Percentiles rank a stretch among this genome's conserved stretches.
These are phyloP conservation scores for Nannochloris sp. DNA, from an alignment of 139 green algal species.

Conservation along the genomic window DNA sequence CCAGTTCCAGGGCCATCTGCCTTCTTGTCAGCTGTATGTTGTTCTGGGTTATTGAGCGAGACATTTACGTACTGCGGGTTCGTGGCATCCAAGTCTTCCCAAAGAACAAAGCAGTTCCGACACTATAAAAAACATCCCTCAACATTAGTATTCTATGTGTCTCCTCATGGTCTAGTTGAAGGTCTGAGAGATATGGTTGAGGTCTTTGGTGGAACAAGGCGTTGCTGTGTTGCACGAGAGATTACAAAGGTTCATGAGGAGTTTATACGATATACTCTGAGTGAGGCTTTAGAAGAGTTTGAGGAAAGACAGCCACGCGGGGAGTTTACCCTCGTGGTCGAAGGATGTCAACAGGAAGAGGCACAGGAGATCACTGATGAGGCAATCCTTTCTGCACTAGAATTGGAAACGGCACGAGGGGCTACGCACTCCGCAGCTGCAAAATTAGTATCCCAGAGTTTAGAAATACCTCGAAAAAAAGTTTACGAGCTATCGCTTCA, in stretches of 20 bases:
- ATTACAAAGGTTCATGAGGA: conserved; percentile 86
- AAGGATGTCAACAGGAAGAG: conserved; percentile 14
- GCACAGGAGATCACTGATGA: neutral
- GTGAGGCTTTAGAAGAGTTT: conserved; percentile 12
- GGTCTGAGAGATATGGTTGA: conserved; percentile 35
- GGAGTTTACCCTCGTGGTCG: conserved; percentile 64
- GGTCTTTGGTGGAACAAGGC: conserved; percentile 44
- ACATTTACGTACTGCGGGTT: conserved; percentile 77
- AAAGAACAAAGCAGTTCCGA: conserved; percentile 31
- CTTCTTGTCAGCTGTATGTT: conserved; percentile 57
- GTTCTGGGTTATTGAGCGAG: conserved; percentile 55
- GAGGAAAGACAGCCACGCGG: conserved; percentile 17
- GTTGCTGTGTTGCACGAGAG: conserved; percentile 69
- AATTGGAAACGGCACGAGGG: conserved; percentile 18
- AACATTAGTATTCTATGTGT: conserved; percentile 70
- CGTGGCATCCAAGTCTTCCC: conserved; percentile 55
- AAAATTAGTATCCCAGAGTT: conserved; percentile 17
- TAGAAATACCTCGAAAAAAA: conserved; percentile 20
- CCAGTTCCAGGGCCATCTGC: conserved; percentile 77
- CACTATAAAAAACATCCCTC: conserved; percentile 10
- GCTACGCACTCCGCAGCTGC: conserved; percentile 16
- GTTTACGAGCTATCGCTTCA: conserved; percentile 19
- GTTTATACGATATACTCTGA: conserved; percentile 51
- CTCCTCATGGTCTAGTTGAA: conserved; percentile 57
- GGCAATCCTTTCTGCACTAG: conserved; percentile 16